Percentiles rank a stretch among this genome's conserved stretches.
Evolutionary conservation across 2,329 filamentous ascomycete species (phyloP).

Genomic region (Knoxdaviesia capensis): DNA sequence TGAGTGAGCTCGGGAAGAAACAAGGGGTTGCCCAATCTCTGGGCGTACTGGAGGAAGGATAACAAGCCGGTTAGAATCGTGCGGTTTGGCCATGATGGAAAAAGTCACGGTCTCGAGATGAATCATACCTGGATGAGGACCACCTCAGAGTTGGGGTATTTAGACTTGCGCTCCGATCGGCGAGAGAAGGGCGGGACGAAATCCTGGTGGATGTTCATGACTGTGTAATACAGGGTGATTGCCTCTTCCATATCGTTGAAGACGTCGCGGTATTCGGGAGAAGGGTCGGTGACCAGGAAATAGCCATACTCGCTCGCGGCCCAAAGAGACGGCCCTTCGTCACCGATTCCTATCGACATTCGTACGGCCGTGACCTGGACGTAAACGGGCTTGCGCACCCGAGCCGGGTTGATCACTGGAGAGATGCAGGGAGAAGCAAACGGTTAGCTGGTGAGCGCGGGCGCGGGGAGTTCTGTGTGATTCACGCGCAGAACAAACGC

Average conservation of each 20-base stretch:
- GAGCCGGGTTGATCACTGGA: constrained; percentile 13
- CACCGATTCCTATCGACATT: constrained; percentile 27
- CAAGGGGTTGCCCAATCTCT: constrained; percentile 29
- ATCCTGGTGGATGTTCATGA: constrained; percentile 34
- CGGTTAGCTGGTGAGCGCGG: neutral
- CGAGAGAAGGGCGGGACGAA: too few relatives aligned
- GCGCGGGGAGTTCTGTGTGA: too few relatives aligned
- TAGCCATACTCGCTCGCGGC: constrained; percentile 43
- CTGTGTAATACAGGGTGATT: constrained; percentile 40
- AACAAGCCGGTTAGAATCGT: neutral
- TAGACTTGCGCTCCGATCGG: too few relatives aligned
- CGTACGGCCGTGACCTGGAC: constrained; percentile 32
- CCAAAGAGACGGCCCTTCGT: constrained; percentile 41
- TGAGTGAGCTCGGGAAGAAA: constrained; percentile 26
- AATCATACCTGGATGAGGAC: constrained; percentile 14
- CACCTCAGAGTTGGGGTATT: constrained; percentile 5
- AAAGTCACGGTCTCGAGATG: neutral
- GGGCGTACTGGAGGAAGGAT: constrained; percentile 22
- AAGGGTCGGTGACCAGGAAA: constrained; percentile 41
- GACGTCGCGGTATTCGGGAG: constrained; percentile 31
- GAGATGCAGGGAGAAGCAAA: neutral
- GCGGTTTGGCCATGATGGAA: too few relatives aligned
- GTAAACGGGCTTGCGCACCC: constrained; percentile 11
- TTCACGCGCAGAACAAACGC: constrained; percentile 1
- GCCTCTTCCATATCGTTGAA: constrained; percentile 42